A percentile compares a stretch with the other conserved stretches of the same genome.
phyloP scores from a whole-genome alignment of 2,329 filamentous ascomycete genomes.

The Colletotrichum sp. region DNA sequence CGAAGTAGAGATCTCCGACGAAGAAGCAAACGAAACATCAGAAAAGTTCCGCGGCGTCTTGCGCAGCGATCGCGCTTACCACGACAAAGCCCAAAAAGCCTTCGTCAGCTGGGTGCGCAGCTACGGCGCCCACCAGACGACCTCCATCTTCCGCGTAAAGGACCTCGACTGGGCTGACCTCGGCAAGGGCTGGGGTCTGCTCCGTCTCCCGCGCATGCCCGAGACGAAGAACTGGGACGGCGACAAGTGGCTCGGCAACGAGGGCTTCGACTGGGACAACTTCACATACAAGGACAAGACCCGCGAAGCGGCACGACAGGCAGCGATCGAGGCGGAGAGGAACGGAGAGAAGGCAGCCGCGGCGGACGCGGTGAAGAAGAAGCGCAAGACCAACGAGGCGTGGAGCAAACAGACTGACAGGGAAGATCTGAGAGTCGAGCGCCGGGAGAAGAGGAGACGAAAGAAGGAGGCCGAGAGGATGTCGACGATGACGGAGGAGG shows the following conservation, averaged over 20 bases:
- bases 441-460: slow-evolving; percentile 68
- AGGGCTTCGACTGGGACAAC: slow-evolving; percentile 67
- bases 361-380: slow-evolving; percentile 51
- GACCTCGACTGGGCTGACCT: slow-evolving; percentile 88
- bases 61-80: slow-evolving; percentile 59
- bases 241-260: slow-evolving; percentile 65
- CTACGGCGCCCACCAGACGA: slow-evolving; percentile 89
- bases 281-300: slow-evolving; percentile 76
- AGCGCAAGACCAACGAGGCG: slow-evolving; percentile 68
- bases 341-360: slow-evolving; percentile 36
- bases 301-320: slow-evolving; percentile 69
- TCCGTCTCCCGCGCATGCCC: slow-evolving; percentile 92
- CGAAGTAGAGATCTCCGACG: slow-evolving; percentile 59
- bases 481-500: slow-evolving; percentile 72
- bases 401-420: slow-evolving; percentile 76
- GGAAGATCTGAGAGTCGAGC: slow-evolving; percentile 65
- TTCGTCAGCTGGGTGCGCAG: slow-evolving; percentile 94
- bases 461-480: slow-evolving; percentile 68
- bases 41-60: slow-evolving; percentile 66
- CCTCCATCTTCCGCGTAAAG: slow-evolving; percentile 83
- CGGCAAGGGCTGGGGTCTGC: slow-evolving; percentile 82
- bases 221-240: slow-evolving; percentile 79
- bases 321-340: slow-evolving; percentile 58
- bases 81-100: slow-evolving; percentile 88
- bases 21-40: slow-evolving; percentile 64